Evolutionary conservation across 345 rosid species (phyloP).

Genomic region (Limnanthes douglasii): DNA sequence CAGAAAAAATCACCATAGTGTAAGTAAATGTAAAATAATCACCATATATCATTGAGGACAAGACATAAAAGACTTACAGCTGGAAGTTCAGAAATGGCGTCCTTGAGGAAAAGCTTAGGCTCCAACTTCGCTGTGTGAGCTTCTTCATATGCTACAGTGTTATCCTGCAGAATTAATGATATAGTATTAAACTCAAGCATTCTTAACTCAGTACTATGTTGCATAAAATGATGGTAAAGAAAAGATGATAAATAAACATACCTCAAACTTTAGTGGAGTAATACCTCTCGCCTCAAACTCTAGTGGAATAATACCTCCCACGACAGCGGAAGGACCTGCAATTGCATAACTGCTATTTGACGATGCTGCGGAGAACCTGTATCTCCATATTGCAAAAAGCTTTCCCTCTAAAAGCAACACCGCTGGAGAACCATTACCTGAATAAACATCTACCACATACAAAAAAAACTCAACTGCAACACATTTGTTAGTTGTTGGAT

Average conservation of each 20-base stretch:
- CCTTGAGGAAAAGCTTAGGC: constrained; percentile 23
- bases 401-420: too few relatives aligned
- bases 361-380: too few relatives aligned
- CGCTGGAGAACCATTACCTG: too few relatives aligned
- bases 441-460: too few relatives aligned
- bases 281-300: constrained; percentile 79
- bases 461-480: too few relatives aligned
- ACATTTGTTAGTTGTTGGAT: too few relatives aligned
- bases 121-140: constrained; percentile 16
- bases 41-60: background rate
- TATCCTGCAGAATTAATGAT: constrained; percentile 24
- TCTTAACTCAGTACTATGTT: too few relatives aligned
- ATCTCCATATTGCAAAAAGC: too few relatives aligned
- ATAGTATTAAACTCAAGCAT: too few relatives aligned
- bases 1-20: background rate
- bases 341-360: too few relatives aligned
- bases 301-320: constrained; percentile 35
- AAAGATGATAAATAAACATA: background rate
- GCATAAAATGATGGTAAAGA: too few relatives aligned
- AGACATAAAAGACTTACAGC: constrained; percentile 20
- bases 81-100: constrained; percentile 50
- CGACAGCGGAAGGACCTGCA: constrained; percentile 58
- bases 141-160: constrained; percentile 30
- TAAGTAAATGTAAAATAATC: background rate
- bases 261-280: constrained; percentile 8